Conservation (phyloP, 2,329 filamentous ascomycete genomes). For the Metarhizium robertsii region DNA sequence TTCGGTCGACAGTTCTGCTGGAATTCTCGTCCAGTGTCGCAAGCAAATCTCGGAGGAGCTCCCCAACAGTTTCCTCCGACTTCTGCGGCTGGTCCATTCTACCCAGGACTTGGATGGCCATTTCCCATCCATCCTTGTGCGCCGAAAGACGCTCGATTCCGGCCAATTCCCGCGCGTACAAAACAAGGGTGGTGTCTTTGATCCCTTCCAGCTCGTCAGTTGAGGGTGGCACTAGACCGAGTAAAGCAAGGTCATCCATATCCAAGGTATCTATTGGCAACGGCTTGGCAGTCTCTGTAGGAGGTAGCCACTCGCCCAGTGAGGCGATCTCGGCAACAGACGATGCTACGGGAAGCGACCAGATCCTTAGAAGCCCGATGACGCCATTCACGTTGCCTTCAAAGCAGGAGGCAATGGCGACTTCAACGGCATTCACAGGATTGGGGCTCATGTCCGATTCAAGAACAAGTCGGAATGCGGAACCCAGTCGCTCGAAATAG, state of each 20-base stretch:
- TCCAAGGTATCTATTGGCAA: conserved; percentile 60
- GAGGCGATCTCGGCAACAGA: conserved; percentile 76
- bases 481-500: conserved; percentile 65
- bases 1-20: conserved; percentile 65
- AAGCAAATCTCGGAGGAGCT: conserved; percentile 62
- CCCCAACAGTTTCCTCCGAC: conserved; percentile 64
- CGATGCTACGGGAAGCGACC: conserved; percentile 72
- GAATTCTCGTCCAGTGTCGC: conserved; percentile 53
- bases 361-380: conserved; percentile 63
- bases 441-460: conserved; percentile 69
- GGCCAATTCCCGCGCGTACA: conserved; percentile 64
- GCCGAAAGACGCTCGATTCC: conserved; percentile 40
- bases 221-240: conserved; percentile 55
- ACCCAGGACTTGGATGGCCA: conserved; percentile 74
- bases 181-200: conserved; percentile 69
- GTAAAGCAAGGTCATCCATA: conserved; percentile 74
- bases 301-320: conserved; percentile 73
- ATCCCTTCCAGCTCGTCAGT: conserved; percentile 54
- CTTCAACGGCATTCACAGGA: conserved; percentile 64
- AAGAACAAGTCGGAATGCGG: conserved; percentile 60
- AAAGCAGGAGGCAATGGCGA: conserved; percentile 72
- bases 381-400: conserved; percentile 74
- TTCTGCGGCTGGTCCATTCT: conserved; percentile 65
- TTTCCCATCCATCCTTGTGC: conserved; percentile 71
- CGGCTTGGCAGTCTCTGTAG: conserved; percentile 27